Conservation (phyloP, 495 filamentous ascomycete species). For the Cryomyces minteri region DNA sequence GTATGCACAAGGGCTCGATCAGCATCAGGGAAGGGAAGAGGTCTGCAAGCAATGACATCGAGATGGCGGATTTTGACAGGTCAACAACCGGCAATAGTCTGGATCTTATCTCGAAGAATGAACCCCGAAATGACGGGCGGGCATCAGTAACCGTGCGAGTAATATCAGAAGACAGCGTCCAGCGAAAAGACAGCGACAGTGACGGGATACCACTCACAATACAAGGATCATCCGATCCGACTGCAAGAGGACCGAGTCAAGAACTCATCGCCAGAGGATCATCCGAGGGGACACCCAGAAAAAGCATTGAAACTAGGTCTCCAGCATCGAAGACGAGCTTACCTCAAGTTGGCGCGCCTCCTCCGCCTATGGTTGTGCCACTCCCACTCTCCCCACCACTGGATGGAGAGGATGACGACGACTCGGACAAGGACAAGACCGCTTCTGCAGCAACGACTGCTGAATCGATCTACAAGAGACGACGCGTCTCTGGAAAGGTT, state of each 20-base stretch:
- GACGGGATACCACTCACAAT: too few relatives aligned
- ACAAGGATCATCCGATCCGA: too few relatives aligned
- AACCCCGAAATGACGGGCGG: neutral
- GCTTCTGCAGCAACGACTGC: slow-evolving; percentile 46
- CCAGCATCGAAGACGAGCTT: neutral
- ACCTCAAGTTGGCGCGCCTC: slow-evolving; percentile 5
- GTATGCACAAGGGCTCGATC: slow-evolving; percentile 28
- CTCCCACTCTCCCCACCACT: slow-evolving; percentile 40
- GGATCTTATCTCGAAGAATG: neutral
- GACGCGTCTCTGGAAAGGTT: slow-evolving; percentile 1
- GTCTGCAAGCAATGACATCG: slow-evolving; percentile 4
- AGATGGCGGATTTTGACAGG: slow-evolving; percentile 6
- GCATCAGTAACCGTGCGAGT: slow-evolving; percentile 6
- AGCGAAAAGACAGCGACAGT: slow-evolving; percentile 4
- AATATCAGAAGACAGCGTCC: slow-evolving; percentile 10
- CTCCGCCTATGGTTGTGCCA: slow-evolving; percentile 16
- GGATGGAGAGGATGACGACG: slow-evolving; percentile 7
- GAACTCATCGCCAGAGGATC: too few relatives aligned
- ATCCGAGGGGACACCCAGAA: too few relatives aligned
- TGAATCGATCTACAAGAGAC: slow-evolving; percentile 25
- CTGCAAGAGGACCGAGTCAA: too few relatives aligned
- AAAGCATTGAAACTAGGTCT: too few relatives aligned
- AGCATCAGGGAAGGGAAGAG: slow-evolving; percentile 17
- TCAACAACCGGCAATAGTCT: neutral
- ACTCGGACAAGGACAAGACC: slow-evolving; percentile 27